Evolutionary conservation across 2,329 filamentous ascomycete genomes (phyloP).

Genomic region (Hypoxylon sp.): DNA sequence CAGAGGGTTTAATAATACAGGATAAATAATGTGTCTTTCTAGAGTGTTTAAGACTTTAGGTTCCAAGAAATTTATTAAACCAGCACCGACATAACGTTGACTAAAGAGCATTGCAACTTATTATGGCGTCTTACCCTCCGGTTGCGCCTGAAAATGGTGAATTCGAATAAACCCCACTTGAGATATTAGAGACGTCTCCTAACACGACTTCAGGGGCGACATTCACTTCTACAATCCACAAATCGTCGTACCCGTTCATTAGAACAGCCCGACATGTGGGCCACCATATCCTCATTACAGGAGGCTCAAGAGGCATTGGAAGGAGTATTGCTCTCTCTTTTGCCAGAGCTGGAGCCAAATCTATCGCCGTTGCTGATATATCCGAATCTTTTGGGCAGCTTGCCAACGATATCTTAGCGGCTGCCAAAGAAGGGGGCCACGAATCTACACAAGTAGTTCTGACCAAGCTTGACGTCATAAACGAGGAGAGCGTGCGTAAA

Average conservation of each 20-base stretch:
- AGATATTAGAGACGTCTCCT: not conserved
- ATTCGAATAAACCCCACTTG: not conserved
- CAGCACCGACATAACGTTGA: not conserved
- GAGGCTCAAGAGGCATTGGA: conserved; percentile 45
- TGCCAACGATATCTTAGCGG: conserved; percentile 35
- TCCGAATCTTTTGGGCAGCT: conserved; percentile 39
- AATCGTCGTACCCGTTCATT: conserved; percentile 33
- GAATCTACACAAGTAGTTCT: conserved; percentile 34
- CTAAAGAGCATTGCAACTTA: not conserved
- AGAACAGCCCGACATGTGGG: conserved; percentile 29
- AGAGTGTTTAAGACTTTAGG: not conserved
- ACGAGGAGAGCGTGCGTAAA: conserved; percentile 36
- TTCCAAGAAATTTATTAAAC: not conserved
- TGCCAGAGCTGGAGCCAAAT: conserved; percentile 44
- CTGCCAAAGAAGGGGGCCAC: conserved; percentile 41
- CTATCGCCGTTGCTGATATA: conserved; percentile 46
- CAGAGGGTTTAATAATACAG: not conserved
- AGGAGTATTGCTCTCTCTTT: conserved; percentile 42
- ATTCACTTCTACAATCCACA: conserved; percentile 38
- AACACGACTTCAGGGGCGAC: conserved; percentile 36
- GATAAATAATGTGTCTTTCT: not conserved
- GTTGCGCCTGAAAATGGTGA: conserved; percentile 31
- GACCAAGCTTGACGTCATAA: conserved; percentile 38
- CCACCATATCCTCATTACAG: conserved; percentile 45
- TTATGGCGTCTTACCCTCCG: conserved; percentile 32